Base-by-base conservation (phyloP, 257 asterid species). In the Craterostigma plantagineum region DNA sequence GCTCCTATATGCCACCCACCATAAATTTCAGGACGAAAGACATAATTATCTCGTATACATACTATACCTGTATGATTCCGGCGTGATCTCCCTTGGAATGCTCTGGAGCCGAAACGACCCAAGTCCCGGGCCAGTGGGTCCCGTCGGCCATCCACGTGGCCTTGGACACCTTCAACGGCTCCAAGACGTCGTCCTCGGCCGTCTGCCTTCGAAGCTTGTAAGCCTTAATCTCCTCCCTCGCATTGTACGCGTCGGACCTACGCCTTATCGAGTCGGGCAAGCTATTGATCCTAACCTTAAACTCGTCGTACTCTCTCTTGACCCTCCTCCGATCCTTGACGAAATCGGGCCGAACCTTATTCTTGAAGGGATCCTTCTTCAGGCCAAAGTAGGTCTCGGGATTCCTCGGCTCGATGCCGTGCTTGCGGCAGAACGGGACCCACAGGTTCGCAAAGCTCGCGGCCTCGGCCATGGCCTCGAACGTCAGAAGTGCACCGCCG, bases 111-210 rank as follows among this genome's bases (percentile, higher is more conserved):
- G 76, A 46, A 63, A 47, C 62, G 12, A 59, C 38, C 93, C 91
- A 80, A 10, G 93, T 80, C 18, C 93, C 91, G 0, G 91, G 93
- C 93, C 93, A 80, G 58, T 76, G 85, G 38, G 93, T 73, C 23
- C 81, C 91, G 58, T 80, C 93, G 3, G 93, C 93, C 93, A 80
- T 80, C 93, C 93, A 80, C 3, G 93, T 80, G 4, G 81, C 90
- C 48, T 69, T 72, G 11, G 78, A 44, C 40, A 76, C 58, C 71
- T 80, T 80, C 54, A 76, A 52, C 3, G 79, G 69, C 42, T 76
- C 85, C 36, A 53, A 55, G 0, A 50, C 51, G 30, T 68, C 75
- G 48, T 76, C 91, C 9, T 75, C 75, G 10, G 57, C 64, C 11
- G 42, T 45, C 68, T 68, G 77, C 18, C 79, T 70, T 50, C 66